Conservation (phyloP, 192 early-diverging fungal species). For the Mortierella claussenii region DNA sequence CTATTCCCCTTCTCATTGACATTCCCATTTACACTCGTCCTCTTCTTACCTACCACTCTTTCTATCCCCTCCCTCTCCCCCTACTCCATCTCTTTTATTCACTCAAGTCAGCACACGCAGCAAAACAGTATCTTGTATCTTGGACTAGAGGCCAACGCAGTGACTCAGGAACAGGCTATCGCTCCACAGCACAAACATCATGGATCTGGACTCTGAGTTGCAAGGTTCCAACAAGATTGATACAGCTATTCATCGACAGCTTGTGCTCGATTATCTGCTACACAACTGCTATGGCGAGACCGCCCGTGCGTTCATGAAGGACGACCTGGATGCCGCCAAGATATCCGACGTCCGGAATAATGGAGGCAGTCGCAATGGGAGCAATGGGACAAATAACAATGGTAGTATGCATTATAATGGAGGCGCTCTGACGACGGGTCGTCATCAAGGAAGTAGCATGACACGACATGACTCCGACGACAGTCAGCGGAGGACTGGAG, state of each 20-base stretch:
- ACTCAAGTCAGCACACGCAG: background rate
- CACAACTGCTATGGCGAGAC: conserved; percentile 77
- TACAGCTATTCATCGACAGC: conserved; percentile 54
- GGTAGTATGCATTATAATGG: conserved; percentile 10
- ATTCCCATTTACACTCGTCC: background rate
- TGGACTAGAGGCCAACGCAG: too few species aligned
- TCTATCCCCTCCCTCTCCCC: background rate
- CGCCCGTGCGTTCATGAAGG: conserved; percentile 66
- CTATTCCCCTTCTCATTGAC: background rate
- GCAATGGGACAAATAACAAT: conserved; percentile 13
- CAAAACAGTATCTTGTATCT: too few species aligned
- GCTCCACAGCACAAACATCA: conserved; percentile 5
- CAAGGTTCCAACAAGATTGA: conserved; percentile 43
- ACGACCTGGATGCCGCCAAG: conserved; percentile 49
- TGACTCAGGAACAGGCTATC: too few species aligned
- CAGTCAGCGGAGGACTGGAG: conserved; percentile 5
- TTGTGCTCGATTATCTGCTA: conserved; percentile 73
- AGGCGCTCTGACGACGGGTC: background rate
- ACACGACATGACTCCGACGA: conserved; percentile 36
- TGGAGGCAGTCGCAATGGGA: conserved; percentile 5
- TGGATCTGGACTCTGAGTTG: conserved; percentile 46
- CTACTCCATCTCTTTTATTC: background rate
- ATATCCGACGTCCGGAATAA: conserved; percentile 24
- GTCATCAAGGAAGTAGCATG: conserved; percentile 32
- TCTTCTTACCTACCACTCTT: background rate